Base-by-base conservation (phyloP, 2,329 filamentous ascomycete species). In the Phaeosphaeria sp. region DNA sequence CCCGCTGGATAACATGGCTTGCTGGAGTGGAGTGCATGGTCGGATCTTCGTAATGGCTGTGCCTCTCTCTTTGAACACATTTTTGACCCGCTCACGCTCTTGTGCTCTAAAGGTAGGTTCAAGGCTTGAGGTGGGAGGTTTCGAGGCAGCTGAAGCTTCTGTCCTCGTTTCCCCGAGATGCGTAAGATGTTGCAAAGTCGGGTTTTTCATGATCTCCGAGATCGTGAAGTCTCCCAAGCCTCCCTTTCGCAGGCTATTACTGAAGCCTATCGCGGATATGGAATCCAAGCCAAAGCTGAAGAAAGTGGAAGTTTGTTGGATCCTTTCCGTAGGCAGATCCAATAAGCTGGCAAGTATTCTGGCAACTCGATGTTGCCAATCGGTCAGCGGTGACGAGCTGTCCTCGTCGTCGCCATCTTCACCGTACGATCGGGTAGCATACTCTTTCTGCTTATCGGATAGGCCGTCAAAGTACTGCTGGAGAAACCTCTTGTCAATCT, bases 11-110 rank as follows among this genome's bases (percentile, higher is more conserved):
- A 97, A 81, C 92, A 97, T 97, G 0, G 89, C 90, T 78, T 96
- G 91, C 74, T 97, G 93, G 0, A 97, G 79, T 0, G 93, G 91
- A 1, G 92, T 96, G 71, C 93, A 97, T 0, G 93, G 93, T 5
- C 93, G 78, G 8, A 96, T 81, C 1, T 79, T 81, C 27, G 84
- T 76, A 2, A 79, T 0, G 64, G 45, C 4, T 74, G 72, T 25
- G 6, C 63, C 66, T 33, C 54, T 43, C 17, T 53, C 18, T 13
- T 63, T 15, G 40, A 67, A 65, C 17, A 51, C 17, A 1, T 57
- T 61, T 22, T 21, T 53, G 27, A 75, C 68, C 1, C 55, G 52
- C n/a, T 51, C 56, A 4, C 61, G 30, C 36, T 68, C 63, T 2
- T 57, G 51, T 9, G 53, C 15, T 2, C 43, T 57, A 53, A 74